These are phyloP conservation scores for Neofusicoccum cordaticola DNA, from an alignment of 2,329 filamentous ascomycete species.

Conservation along the genomic window DNA sequence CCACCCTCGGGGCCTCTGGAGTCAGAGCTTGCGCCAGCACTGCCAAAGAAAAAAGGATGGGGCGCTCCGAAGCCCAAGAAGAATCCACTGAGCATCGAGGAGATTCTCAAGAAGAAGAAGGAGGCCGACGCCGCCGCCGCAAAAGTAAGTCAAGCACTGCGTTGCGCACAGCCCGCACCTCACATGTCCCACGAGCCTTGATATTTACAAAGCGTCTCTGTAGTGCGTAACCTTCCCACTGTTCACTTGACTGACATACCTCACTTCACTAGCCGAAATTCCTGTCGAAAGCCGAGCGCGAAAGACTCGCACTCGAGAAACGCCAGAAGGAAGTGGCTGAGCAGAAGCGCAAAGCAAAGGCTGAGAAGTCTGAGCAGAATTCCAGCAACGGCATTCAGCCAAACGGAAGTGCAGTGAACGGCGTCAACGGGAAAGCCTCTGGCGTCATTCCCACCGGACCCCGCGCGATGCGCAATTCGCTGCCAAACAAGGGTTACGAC, in stretches of 20 bases:
- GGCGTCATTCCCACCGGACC: conserved; percentile 51
- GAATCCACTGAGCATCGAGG: conserved; percentile 75
- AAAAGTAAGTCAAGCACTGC: conserved; percentile 53
- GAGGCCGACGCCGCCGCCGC: conserved; percentile 79
- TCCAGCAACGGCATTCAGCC: neutral
- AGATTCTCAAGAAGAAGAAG: conserved; percentile 80
- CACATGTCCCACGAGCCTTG: neutral
- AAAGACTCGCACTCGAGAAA: conserved; percentile 76
- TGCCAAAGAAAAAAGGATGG: conserved; percentile 56
- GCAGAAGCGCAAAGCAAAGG: conserved; percentile 52
- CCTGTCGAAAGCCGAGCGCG: conserved; percentile 77
- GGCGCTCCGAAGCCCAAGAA: conserved; percentile 37
- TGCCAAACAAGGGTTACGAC: conserved; percentile 48
- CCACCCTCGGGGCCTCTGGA: conserved; percentile 19
- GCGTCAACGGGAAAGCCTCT: conserved; percentile 17
- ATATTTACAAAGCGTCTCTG: conserved; percentile 25
- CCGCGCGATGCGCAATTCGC: conserved; percentile 48
- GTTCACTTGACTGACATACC: conserved; percentile 22
- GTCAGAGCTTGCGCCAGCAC: conserved; percentile 30
- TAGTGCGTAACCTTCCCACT: conserved; percentile 21
- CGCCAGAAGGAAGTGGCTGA: conserved; percentile 69
- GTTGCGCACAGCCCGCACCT: neutral
- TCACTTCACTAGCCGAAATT: conserved; percentile 65
- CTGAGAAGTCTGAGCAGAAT: conserved; percentile 39
- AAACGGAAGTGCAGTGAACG: conserved; percentile 18